phyloP scores from a whole-genome alignment of 2,329 filamentous ascomycete species.

The Microascus cirrosus region DNA sequence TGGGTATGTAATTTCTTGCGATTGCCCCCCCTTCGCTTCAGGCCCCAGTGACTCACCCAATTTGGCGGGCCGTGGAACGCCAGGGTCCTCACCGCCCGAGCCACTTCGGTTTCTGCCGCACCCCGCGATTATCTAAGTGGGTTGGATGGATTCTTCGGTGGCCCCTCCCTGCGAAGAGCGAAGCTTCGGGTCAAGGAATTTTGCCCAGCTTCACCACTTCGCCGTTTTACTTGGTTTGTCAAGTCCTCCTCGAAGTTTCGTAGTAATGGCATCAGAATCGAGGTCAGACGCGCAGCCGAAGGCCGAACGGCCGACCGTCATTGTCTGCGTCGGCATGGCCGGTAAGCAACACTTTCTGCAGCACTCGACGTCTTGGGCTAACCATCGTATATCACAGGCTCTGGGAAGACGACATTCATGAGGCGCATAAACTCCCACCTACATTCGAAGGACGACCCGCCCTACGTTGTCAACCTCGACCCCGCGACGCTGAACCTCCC shows the following conservation, averaged over 20 bases:
- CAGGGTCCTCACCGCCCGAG: slow-evolving; percentile 1
- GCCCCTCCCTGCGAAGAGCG: neutral
- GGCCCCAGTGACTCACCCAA: neutral
- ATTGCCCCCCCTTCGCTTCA: neutral
- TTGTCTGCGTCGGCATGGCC: slow-evolving; percentile 97
- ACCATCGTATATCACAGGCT: slow-evolving; percentile 40
- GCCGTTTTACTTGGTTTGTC: neutral
- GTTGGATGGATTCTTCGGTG: neutral
- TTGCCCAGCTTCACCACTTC: neutral
- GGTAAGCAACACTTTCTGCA: slow-evolving; percentile 34
- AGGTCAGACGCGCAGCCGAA: neutral
- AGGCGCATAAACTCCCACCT: slow-evolving; percentile 92
- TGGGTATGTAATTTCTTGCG: neutral
- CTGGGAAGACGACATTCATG: slow-evolving; percentile 99
- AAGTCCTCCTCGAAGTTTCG: neutral
- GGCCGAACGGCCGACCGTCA: slow-evolving; percentile 48
- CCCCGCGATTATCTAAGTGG: slow-evolving; percentile 1
- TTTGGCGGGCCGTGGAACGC: neutral
- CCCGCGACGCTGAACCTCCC: slow-evolving; percentile 88
- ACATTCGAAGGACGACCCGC: slow-evolving; percentile 66
- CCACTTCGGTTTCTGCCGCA: neutral
- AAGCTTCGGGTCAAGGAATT: neutral
- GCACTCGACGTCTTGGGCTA: neutral
- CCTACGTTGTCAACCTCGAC: slow-evolving; percentile 95
- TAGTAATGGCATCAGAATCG: neutral